Base-by-base conservation (phyloP, 2,329 filamentous ascomycete genomes). In the Phialocephala sp. region DNA sequence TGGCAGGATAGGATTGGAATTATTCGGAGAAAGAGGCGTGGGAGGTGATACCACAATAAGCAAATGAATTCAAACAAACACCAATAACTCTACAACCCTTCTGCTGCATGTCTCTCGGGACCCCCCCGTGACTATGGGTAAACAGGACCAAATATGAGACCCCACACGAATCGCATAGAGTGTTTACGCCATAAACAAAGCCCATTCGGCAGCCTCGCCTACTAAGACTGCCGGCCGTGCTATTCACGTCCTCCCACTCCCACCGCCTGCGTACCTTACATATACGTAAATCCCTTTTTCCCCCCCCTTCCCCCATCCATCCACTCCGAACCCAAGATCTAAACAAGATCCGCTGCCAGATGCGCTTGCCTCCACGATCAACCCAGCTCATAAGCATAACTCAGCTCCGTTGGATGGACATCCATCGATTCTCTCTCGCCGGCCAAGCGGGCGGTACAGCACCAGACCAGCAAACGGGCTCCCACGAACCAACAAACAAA, bases 1-100 rank as follows among this genome's bases (percentile, higher is more conserved):
- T 41, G 67, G 58, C 59, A 60, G 54, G 37, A 41, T 64, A 66
- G 69, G 37, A 59, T 62, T 55, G 47, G 60, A 54, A 22, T n/a
- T 45, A 37, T 60, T 67, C 35, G 66, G 62, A 66, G 64, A 67
- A 66, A 60, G 67, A 66, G 66, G 64, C 64, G 61, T 66, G 70
- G 59, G 62, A 43, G 59, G 63, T 63, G 68, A 71, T 70, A 69
- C 69, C 67, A 72, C 67, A 71, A 70, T 63, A 71, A 69, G 60
- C 68, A 69, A 54, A 70, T 60, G 52, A 64, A 64, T 45, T 67
- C 62, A 67, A 61, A 50, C 56, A 66, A 64, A 55, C 62, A 59
- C 27, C 59, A 62, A 62, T 59, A 37, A 47, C 36, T 37, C 47
- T 37, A 32, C 45, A 18, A 41, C 14, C 37, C 52, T 60, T 50